Conservation (phyloP, 306 rosid species). For the Amphicarpaea edgeworthii region DNA sequence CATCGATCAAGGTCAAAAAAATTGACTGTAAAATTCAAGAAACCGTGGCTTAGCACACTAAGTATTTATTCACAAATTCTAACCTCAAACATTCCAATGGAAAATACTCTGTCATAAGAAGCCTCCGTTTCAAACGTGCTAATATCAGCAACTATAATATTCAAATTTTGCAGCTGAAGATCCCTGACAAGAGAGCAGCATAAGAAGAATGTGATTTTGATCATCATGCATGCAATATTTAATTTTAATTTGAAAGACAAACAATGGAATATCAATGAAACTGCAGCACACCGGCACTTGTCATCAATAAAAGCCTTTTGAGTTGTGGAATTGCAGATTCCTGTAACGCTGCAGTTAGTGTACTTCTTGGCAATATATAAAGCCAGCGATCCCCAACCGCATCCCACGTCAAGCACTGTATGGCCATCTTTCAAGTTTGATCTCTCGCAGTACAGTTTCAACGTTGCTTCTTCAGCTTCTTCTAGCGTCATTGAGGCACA, state of each 20-base stretch:
- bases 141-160: constrained; percentile 82
- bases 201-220: constrained; percentile 33
- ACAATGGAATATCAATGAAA: constrained; percentile 19
- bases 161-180: constrained; percentile 69
- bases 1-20: constrained; percentile 39
- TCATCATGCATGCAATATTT: constrained; percentile 26
- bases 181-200: constrained; percentile 59
- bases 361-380: constrained; percentile 79
- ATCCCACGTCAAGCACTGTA: constrained; percentile 80
- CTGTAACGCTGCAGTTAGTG: constrained; percentile 74
- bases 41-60: neutral
- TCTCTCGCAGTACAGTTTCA: constrained; percentile 77
- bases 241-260: constrained; percentile 37
- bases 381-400: constrained; percentile 95
- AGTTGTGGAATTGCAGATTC: constrained; percentile 85
- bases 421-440: constrained; percentile 76
- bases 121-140: constrained; percentile 81
- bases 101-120: constrained; percentile 80
- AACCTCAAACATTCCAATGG: constrained; percentile 97
- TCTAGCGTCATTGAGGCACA: constrained; percentile 66
- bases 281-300: constrained; percentile 54
- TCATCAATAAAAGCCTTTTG: constrained; percentile 80
- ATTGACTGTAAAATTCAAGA: neutral
- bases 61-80: constrained; percentile 5
- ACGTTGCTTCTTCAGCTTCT: constrained; percentile 88